Base-by-base conservation (phyloP, 2,329 filamentous ascomycete genomes). In the Bretziella fagacearum region DNA sequence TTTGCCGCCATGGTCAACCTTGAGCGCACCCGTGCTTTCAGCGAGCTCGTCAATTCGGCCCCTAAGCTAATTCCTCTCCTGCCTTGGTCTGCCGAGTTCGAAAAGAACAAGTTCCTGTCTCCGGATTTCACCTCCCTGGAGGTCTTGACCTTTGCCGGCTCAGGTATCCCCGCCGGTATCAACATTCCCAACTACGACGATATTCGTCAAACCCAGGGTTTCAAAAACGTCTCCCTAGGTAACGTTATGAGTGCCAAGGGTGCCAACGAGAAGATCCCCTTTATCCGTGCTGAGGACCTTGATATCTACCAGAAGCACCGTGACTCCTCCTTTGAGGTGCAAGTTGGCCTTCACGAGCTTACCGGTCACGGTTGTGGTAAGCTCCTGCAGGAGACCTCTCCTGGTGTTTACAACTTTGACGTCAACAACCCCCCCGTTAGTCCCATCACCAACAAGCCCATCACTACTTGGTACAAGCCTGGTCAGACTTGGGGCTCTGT, bases 51-150 rank as follows among this genome's bases (percentile, higher is more conserved):
- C 3, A 71, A 79, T 17, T 79, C 79, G 22, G 87, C 91, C 0
- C 81, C 86, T 8, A 68, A 69, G 39, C 79, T 94, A 59, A 95
- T 98, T 44, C 84, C 86, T 5, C 77, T 93, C 52, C 67, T 98
- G 11, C 91, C 91, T 0, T 98, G 91, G 91, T 67, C 70, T 29
- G 73, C 74, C 40, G 82, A 84, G 0, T 98, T 96, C 54, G 91
- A 98, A 60, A 96, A 96, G 63, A 87, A 95, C 66, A 86, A 82
- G 57, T 98, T 98, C 63, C 65, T 93, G 29, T 89, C 84, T 45
- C 91, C 91, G 0, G 91, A 98, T 60, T 98, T 98, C 59, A 96
- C 91, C 0, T 91, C 83, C 7, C 70, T 96, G 1, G 91, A 98
- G 61, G 86, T 95, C 2, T 64, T 95, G 51, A 85, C 81, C 1